These are phyloP conservation scores for Arthroderma sp. DNA, from an alignment of 2,329 filamentous ascomycete genomes.

Conservation along the genomic window DNA sequence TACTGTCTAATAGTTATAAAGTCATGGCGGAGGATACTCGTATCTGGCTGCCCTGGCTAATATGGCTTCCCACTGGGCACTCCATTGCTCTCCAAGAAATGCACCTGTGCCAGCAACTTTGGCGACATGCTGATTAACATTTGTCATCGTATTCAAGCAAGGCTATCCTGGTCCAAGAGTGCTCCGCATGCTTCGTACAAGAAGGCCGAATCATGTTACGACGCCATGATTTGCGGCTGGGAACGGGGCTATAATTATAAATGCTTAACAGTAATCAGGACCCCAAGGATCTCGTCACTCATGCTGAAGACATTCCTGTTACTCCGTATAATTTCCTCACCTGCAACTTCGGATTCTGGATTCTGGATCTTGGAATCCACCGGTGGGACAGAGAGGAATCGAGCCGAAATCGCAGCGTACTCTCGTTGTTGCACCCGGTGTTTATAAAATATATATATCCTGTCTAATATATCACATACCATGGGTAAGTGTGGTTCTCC, in stretches of 20 bases:
- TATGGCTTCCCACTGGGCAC: no score
- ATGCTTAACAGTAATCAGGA: background rate
- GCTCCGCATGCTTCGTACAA: no score
- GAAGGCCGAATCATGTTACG: background rate
- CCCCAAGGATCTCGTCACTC: background rate
- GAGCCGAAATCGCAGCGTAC: background rate
- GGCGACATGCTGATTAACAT: no score
- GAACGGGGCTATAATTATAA: slow-evolving; percentile 1
- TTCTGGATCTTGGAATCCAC: no score
- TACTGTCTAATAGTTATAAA: no score
- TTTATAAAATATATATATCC: no score
- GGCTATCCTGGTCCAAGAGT: background rate
- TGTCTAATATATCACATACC: background rate
- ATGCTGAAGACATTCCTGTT: background rate
- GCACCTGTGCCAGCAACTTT: no score
- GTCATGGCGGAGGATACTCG: no score
- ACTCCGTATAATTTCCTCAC: background rate
- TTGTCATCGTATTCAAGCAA: slow-evolving; percentile 2
- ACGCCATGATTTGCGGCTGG: slow-evolving; percentile 1
- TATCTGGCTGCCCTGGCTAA: no score
- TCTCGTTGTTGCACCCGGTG: background rate
- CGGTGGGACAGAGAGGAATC: background rate
- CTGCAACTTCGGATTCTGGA: background rate
- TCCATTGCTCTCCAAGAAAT: no score
- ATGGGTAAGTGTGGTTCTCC: background rate